A percentile compares a stretch with the other conserved stretches of the same genome.
Evolutionary conservation across 805 yeast genomes (phyloP).

Genomic region (Starmera amethionina): DNA sequence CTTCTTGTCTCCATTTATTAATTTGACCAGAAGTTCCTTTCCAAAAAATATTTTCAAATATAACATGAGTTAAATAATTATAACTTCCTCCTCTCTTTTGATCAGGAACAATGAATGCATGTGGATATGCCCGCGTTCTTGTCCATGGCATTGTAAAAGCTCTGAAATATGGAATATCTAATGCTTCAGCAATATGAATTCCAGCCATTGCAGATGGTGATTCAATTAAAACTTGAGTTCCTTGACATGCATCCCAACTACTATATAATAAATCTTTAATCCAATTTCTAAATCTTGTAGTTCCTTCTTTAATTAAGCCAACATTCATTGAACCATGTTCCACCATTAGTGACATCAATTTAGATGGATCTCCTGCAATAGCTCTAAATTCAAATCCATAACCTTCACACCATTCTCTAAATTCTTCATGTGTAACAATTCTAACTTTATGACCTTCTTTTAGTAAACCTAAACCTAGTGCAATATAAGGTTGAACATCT

Average conservation of each 20-base stretch:
- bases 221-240: constrained; percentile 74
- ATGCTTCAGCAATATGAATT: constrained; percentile 87
- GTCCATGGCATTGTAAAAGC: constrained; percentile 99
- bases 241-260: constrained; percentile 83
- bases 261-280: constrained; percentile 59
- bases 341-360: constrained; percentile 87
- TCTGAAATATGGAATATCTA: constrained; percentile 81
- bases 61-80: constrained; percentile 84
- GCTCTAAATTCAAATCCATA: constrained; percentile 62
- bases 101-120: constrained; percentile 92
- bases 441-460: constrained; percentile 77
- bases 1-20: constrained; percentile 75
- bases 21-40: constrained; percentile 81
- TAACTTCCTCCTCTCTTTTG: constrained; percentile 89
- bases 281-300: constrained; percentile 74
- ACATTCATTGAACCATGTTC: constrained; percentile 83
- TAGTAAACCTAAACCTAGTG: constrained; percentile 70
- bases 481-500: constrained; percentile 93
- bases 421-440: constrained; percentile 82
- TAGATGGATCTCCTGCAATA: constrained; percentile 90
- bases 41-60: constrained; percentile 92
- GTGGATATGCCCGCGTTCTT: constrained; percentile 89
- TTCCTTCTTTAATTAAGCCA: constrained; percentile 74
- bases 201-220: constrained; percentile 98
- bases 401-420: constrained; percentile 58